These are phyloP conservation scores for Cenchrus purpureus DNA, from an alignment of 176 grass and related monocot species.

Conservation along the genomic window DNA sequence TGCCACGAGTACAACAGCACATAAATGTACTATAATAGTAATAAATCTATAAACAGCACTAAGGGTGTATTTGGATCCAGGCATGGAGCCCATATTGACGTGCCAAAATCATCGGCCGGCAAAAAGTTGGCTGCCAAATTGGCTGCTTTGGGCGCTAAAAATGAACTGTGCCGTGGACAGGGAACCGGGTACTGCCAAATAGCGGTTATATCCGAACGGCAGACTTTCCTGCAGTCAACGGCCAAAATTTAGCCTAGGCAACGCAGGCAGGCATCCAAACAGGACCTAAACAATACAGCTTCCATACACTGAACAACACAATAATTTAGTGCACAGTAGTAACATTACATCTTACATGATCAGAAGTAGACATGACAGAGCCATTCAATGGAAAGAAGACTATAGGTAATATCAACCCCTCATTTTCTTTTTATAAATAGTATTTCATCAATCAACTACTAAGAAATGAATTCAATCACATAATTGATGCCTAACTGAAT, in stretches of 20 bases:
- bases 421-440: conserved; percentile 10
- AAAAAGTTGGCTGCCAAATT: too few relatives aligned
- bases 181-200: too few relatives aligned
- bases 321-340: background rate
- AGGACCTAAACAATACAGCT: background rate
- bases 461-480: background rate
- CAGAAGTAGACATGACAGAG: background rate
- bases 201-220: too few relatives aligned
- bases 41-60: background rate
- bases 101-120: too few relatives aligned
- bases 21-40: background rate
- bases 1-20: background rate
- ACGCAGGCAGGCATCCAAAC: too few relatives aligned
- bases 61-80: background rate
- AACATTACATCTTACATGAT: background rate
- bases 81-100: too few relatives aligned
- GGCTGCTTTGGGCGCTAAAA: too few relatives aligned
- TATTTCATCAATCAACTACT: background rate
- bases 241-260: too few relatives aligned
- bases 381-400: background rate
- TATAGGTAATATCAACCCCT: background rate
- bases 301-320: conserved; percentile 2
- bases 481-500: background rate
- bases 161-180: too few relatives aligned
- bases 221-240: too few relatives aligned